Conservation (phyloP, 2,329 filamentous ascomycete species). For the Aspergillus sp. region DNA sequence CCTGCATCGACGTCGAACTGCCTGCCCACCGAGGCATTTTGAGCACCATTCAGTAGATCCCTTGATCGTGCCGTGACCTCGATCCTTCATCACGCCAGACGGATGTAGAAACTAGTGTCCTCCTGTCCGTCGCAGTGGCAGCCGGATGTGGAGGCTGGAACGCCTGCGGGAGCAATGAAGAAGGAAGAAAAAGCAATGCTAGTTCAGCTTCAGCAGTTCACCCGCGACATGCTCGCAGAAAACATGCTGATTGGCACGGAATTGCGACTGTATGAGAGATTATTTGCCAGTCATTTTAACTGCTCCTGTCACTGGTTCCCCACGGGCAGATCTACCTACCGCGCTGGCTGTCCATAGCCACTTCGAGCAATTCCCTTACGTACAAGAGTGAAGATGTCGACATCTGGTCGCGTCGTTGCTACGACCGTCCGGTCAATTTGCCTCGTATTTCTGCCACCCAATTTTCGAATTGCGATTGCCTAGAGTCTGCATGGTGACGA, state of each 20-base stretch:
- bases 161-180: not conserved
- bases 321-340: not conserved
- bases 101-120: not conserved
- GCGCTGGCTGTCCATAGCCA: not conserved
- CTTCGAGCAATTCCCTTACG: not conserved
- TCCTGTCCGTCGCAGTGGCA: not conserved
- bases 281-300: not conserved
- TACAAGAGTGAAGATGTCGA: not conserved
- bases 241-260: not conserved
- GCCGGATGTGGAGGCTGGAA: not conserved
- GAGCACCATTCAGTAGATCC: too few species aligned
- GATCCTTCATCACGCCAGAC: not conserved
- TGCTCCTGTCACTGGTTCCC: not conserved
- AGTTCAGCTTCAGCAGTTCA: not conserved
- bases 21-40: too few species aligned
- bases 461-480: not conserved
- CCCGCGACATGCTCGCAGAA: not conserved
- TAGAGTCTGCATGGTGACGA: not conserved
- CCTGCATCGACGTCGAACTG: too few species aligned
- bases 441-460: not conserved
- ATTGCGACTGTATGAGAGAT: not conserved
- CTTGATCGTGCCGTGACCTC: not conserved
- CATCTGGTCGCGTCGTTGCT: not conserved
- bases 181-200: not conserved
- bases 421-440: not conserved